Percentiles rank a stretch among this genome's conserved stretches.
Evolutionary conservation across 116 monocot species (phyloP).

Genomic region (Iris pallida): DNA sequence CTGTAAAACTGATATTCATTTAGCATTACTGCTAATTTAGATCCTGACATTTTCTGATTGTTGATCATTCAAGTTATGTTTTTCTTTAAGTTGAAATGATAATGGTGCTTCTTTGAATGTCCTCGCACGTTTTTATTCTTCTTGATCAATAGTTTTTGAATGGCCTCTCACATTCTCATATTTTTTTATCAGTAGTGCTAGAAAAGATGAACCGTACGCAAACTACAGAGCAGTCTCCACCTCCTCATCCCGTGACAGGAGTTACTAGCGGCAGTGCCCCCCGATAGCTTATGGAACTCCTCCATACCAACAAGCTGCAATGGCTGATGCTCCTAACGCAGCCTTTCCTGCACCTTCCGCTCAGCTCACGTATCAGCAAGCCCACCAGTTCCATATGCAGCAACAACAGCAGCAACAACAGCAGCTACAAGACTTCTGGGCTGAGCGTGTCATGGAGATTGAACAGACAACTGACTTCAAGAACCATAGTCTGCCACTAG

Average conservation of each 20-base stretch:
- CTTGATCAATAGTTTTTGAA: no score
- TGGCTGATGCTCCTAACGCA: constrained; percentile 15
- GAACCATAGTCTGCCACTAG: constrained; percentile 55
- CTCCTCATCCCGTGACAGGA: constrained; percentile 12
- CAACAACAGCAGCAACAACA: constrained; percentile 49
- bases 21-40: no score
- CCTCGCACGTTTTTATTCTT: no score
- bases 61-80: no score
- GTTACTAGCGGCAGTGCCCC: constrained; percentile 22
- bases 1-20: no score
- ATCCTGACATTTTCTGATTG: no score
- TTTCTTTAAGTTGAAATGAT: no score
- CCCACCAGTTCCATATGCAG: constrained; percentile 37
- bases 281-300: constrained; percentile 32
- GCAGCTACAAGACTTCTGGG: constrained; percentile 54
- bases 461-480: constrained; percentile 53
- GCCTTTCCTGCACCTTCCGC: constrained; percentile 8
- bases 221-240: constrained; percentile 33
- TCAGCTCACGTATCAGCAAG: constrained; percentile 51
- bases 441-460: constrained; percentile 33
- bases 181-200: neutral
- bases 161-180: neutral
- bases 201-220: neutral
- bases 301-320: constrained; percentile 18
- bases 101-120: no score